A percentile compares a stretch with the other conserved stretches of the same genome.
phyloP scores from a whole-genome alignment of 768 basidiomycete genomes.

The Ramaria sp. region DNA sequence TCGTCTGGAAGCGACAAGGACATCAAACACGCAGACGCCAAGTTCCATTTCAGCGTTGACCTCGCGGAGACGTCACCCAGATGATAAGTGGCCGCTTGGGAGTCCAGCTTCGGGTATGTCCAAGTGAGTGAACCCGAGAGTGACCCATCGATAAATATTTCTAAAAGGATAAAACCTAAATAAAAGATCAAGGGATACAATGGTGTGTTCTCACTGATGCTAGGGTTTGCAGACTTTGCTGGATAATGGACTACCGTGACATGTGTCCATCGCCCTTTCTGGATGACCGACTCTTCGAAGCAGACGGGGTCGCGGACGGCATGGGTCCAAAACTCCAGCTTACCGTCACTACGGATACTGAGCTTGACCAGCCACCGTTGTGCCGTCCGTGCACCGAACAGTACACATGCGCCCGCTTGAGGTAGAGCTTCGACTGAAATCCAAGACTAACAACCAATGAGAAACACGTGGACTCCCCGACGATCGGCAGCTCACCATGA shows the following conservation, averaged over 20 bases:
- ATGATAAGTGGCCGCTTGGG: slow-evolving; percentile 31
- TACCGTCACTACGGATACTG: slow-evolving; percentile 40
- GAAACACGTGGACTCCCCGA: not conserved
- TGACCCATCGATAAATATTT: slow-evolving; percentile 65
- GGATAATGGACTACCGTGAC: slow-evolving; percentile 57
- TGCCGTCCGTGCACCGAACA: slow-evolving; percentile 28
- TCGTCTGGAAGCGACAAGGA: slow-evolving; percentile 33
- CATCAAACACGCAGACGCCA: not conserved
- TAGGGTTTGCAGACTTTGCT: slow-evolving; percentile 40
- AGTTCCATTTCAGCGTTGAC: not conserved
- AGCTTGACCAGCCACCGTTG: slow-evolving; percentile 30
- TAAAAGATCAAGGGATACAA: slow-evolving; percentile 1
- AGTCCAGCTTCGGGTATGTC: slow-evolving; percentile 47
- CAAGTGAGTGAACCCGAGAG: slow-evolving; percentile 52
- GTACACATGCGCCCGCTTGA: slow-evolving; percentile 17
- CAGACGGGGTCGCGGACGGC: slow-evolving; percentile 28
- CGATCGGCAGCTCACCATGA: slow-evolving; percentile 8
- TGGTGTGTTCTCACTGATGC: slow-evolving; percentile 35
- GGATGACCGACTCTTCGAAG: slow-evolving; percentile 36
- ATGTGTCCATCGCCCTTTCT: slow-evolving; percentile 62
- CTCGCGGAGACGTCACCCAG: slow-evolving; percentile 31
- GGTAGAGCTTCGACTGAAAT: slow-evolving; percentile 36
- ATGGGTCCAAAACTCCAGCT: slow-evolving; percentile 36
- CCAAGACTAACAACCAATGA: slow-evolving; percentile 29
- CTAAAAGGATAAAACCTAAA: slow-evolving; percentile 23